phyloP scores from a whole-genome alignment of 106 monocot genomes.

The Acorus gramineus region DNA sequence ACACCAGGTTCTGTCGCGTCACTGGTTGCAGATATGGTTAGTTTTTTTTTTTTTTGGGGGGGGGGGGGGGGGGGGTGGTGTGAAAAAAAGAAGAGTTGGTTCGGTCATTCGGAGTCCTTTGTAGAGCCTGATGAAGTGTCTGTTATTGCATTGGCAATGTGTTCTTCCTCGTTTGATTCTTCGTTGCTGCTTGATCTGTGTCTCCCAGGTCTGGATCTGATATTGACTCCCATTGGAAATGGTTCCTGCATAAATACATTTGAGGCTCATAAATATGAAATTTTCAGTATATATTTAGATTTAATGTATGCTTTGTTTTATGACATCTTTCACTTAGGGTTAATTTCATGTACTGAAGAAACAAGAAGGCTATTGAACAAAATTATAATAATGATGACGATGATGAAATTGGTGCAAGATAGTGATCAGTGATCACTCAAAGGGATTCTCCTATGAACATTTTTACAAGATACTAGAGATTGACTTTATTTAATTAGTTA shows the following conservation, averaged over 20 bases:
- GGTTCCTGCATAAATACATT: conserved; percentile 23
- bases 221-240: conserved; percentile 27
- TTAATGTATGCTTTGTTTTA: neutral
- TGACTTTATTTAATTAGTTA: too few relatives aligned
- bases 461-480: too few relatives aligned
- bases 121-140: conserved; percentile 1
- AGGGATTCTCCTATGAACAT: too few relatives aligned
- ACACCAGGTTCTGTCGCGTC: neutral
- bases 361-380: too few relatives aligned
- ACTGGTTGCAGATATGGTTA: conserved; percentile 1
- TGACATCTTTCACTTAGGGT: neutral
- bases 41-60: neutral
- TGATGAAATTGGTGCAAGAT: too few relatives aligned
- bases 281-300: neutral
- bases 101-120: conserved; percentile 5
- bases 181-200: conserved; percentile 7
- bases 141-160: neutral
- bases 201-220: conserved; percentile 28
- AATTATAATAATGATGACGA: too few relatives aligned
- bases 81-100: neutral
- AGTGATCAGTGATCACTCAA: too few relatives aligned
- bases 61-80: too few relatives aligned
- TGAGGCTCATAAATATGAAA: neutral
- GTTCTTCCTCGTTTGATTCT: conserved; percentile 12
- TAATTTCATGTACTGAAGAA: too few relatives aligned